These are phyloP conservation scores for Royoungia palumana DNA, from an alignment of 768 basidiomycete species.

Conservation along the genomic window DNA sequence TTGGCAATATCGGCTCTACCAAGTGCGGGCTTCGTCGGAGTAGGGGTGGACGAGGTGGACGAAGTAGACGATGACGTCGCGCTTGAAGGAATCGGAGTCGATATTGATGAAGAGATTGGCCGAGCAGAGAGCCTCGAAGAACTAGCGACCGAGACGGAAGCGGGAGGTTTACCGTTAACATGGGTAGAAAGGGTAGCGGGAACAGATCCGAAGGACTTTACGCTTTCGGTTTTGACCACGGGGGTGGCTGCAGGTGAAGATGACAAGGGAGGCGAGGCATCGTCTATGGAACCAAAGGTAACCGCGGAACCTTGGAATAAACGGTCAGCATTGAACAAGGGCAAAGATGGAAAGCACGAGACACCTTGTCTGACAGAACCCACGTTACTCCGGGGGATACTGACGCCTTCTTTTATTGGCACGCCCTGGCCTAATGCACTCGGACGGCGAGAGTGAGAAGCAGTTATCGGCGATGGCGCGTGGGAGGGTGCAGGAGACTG, in stretches of 20 bases:
- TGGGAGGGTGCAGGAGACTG: slow-evolving; percentile 69
- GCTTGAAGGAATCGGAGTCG: slow-evolving; percentile 23
- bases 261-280: slow-evolving; percentile 70
- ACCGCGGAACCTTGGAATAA: slow-evolving; percentile 55
- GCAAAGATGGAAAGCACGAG: slow-evolving; percentile 18
- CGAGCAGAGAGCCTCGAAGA: slow-evolving; percentile 34
- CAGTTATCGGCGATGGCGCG: slow-evolving; percentile 41
- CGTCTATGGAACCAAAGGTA: slow-evolving; percentile 90
- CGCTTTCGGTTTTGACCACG: slow-evolving; percentile 62
- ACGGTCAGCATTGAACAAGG: slow-evolving; percentile 1
- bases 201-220: slow-evolving; percentile 82
- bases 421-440: slow-evolving; percentile 72
- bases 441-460: slow-evolving; percentile 73
- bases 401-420: slow-evolving; percentile 76
- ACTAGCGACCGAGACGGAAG: slow-evolving; percentile 42
- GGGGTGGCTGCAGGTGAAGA: slow-evolving; percentile 74
- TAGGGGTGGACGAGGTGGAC: slow-evolving; percentile 34
- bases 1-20: slow-evolving; percentile 39
- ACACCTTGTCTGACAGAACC: slow-evolving; percentile 66
- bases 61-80: slow-evolving; percentile 32
- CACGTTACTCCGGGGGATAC: slow-evolving; percentile 60
- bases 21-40: slow-evolving; percentile 31
- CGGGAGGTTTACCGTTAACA: slow-evolving; percentile 60
- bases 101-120: slow-evolving; percentile 12
- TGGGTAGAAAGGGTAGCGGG: slow-evolving; percentile 48